phyloP scores from a whole-genome alignment of 805 yeast species.

The Saccharomycodes ludwigii region DNA sequence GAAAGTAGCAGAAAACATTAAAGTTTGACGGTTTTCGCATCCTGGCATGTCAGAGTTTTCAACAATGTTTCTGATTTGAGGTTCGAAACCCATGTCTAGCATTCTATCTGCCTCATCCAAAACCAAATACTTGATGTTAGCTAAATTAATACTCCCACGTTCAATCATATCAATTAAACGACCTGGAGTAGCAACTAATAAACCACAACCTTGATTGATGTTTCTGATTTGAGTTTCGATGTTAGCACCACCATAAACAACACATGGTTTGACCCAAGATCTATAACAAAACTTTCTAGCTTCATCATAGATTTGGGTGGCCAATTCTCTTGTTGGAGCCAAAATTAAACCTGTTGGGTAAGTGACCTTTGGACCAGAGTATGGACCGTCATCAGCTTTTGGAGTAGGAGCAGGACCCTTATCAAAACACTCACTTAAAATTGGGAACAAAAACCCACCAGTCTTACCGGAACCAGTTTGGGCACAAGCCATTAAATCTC shows the following conservation, averaged over 20 bases:
- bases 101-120: slow-evolving; percentile 99
- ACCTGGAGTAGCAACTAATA: slow-evolving; percentile 98
- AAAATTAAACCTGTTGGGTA: slow-evolving; percentile 89
- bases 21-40: slow-evolving; percentile 83
- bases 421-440: slow-evolving; percentile 78
- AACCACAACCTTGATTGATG: slow-evolving; percentile 87
- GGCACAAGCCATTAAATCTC: slow-evolving; percentile 96
- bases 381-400: slow-evolving; percentile 21
- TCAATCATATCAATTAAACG: slow-evolving; percentile 92
- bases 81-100: slow-evolving; percentile 99
- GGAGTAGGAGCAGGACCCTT: slow-evolving; percentile 69
- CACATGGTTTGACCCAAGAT: slow-evolving; percentile 96
- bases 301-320: slow-evolving; percentile 91
- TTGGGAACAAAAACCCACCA: slow-evolving; percentile 99
- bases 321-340: slow-evolving; percentile 99
- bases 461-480: slow-evolving; percentile 99
- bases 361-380: slow-evolving; percentile 47
- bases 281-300: slow-evolving; percentile 91
- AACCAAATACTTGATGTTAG: slow-evolving; percentile 84
- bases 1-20: slow-evolving; percentile 98
- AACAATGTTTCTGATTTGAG: slow-evolving; percentile 96
- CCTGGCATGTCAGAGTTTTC: slow-evolving; percentile 97
- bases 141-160: slow-evolving; percentile 85
- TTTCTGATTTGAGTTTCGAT: slow-evolving; percentile 77
- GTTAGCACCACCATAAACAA: slow-evolving; percentile 98